Evolutionary conservation across 1,139 yeast genomes (phyloP), one percentile per base, ranked within the genome.

Genomic region (Taphrina deformans): DNA sequence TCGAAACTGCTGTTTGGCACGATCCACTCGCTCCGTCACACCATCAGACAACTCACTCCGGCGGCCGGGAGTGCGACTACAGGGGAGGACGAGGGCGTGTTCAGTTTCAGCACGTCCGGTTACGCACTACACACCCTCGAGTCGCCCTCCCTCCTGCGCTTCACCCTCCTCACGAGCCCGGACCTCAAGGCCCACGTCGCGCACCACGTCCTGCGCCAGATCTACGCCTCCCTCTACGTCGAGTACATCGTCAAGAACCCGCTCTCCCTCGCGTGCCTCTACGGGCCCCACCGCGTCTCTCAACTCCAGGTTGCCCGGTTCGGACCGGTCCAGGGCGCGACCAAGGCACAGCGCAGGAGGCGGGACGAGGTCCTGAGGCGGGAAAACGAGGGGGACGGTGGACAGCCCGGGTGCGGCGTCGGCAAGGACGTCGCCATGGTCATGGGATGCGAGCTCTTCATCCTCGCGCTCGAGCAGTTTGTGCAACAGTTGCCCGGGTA

Each of bases 1-100:
- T 72, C 72, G 12, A 88, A 93, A 74, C 81, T 93, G 52, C 79
- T 93, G 21, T 93, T 90, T 74, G 99, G 99, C n/a, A 85, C 89
- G 59, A 79, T 90, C 21, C 88, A 85, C 73, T 90, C 97, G 7
- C 77, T 93, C 69, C 83, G 92, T 65, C 88, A 86, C 69, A 83
- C 92, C 60, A 82, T 55, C 50, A 58, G 18, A 29, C n/a, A 16
- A 66, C 55, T 12, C 6, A 5, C 29, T 23, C 26, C 23, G 14
- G 12, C 31, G 21, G 6, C 44, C 33, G 41, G 14, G 55, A 27
- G 52, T 12, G 66, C 67, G 69, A 69, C 66, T 69, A 67, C 58
- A 62, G 35, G 10, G 3, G 29, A 2, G n/a, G 29, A 27, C 3
- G 31, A 24, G 2, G 50, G 44, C 35, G 82, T 89, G 69, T 81